A percentile compares a stretch with the other conserved stretches of the same genome.
These are phyloP conservation scores for Boletellus sp. DNA, from an alignment of 768 basidiomycete genomes.

Conservation along the genomic window DNA sequence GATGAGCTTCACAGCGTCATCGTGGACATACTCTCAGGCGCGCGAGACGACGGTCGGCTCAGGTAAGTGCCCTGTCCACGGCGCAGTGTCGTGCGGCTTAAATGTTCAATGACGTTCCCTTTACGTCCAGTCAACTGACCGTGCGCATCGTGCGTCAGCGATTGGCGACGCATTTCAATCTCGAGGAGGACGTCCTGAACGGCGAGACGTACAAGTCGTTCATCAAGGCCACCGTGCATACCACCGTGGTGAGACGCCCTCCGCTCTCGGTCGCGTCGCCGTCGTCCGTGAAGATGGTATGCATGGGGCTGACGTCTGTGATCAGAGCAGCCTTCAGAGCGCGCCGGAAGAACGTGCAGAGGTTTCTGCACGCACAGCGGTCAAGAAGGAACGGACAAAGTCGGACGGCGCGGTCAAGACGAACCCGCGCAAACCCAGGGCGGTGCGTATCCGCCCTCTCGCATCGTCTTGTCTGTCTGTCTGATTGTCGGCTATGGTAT, in stretches of 20 bases:
- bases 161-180: constrained; percentile 44
- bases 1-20: constrained; percentile 18
- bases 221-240: constrained; percentile 36
- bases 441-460: constrained; percentile 7
- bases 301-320: neutral
- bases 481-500: neutral
- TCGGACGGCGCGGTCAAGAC: neutral
- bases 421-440: constrained; percentile 8
- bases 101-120: neutral
- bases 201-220: constrained; percentile 41
- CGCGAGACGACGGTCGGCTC: constrained; percentile 20
- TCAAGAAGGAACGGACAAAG: constrained; percentile 13
- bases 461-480: neutral
- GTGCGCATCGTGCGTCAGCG: constrained; percentile 46
- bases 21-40: constrained; percentile 19
- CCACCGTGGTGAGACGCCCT: constrained; percentile 10
- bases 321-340: constrained; percentile 9
- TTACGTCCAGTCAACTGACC: constrained; percentile 34
- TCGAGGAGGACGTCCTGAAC: constrained; percentile 46
- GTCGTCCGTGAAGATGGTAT: neutral
- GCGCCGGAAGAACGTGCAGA: constrained; percentile 1
- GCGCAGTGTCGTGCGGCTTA: neutral
- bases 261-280: neutral
- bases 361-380: neutral
- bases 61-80: constrained; percentile 5